Evolutionary conservation across 225 moss, liverwort and hornwort genomes (phyloP), one percentile per base, ranked within the genome.

Genomic region (Anthoceros angustus): DNA sequence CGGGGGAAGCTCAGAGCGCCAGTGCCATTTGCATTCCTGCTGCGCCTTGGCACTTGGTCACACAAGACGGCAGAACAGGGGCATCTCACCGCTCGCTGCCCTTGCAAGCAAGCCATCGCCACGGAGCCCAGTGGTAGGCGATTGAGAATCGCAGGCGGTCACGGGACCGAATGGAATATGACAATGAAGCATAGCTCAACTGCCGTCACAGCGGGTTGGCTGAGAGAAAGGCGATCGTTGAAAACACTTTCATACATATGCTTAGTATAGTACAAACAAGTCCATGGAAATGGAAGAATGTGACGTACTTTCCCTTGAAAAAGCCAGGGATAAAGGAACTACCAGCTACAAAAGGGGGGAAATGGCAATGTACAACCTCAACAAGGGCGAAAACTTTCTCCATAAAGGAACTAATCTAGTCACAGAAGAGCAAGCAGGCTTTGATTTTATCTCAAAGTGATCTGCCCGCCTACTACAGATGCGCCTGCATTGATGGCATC

Each of bases 401-500:
- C 32, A 32, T 32, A 48, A 12, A 2, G 46, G 46, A 12, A 48
- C 18, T 48, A 12, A 18, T 18, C 12, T 5, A 18, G 18, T 48
- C 12, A 18, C 12, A 18, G 18, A 48, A 1, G 46, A 48, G 18
- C 46, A 8, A 18, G 55, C 55, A 9, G 23, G 8, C 55, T 20
- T 55, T 18, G 8, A 15, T 55, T 18, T 55, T 20, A 55, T 55
- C 55, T 55, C n/a, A 55, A 18, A 18, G 55, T 15, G 55, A 55
- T 55, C 8, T 18, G 55, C 5, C 55, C 55, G 55, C 55, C 55
- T 15, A 23, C 5, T 8, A 55, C 55, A 55, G 12, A 7, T 9
- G 55, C 18, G 55, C 55, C 23, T 18, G 55, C 55, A 55, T 55
- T 55, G n/a, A 99, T 87, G 70, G 98, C 89, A 55, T 99, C 92